Conservation (phyloP, 2,329 filamentous ascomycete genomes). For the Aspergillus novofumigatus region DNA sequence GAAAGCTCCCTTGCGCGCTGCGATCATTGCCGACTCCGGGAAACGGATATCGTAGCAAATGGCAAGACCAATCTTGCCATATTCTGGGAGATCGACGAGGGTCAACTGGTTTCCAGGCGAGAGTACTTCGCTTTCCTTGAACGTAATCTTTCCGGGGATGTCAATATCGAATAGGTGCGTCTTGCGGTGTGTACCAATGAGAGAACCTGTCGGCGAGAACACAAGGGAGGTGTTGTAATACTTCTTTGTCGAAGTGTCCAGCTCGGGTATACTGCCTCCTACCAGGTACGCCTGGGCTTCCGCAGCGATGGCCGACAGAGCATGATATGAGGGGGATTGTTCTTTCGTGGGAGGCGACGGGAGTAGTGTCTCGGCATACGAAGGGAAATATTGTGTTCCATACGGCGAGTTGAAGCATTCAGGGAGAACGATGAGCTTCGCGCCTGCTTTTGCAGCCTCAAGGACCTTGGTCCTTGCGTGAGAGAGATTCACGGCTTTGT, state of each 20-base stretch:
- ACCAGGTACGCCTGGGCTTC: constrained; percentile 78
- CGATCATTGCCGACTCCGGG: constrained; percentile 86
- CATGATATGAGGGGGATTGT: constrained; percentile 79
- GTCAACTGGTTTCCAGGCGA: constrained; percentile 81
- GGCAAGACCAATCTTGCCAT: constrained; percentile 79
- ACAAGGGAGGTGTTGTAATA: constrained; percentile 90
- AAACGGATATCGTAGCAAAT: constrained; percentile 99
- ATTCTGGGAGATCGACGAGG: constrained; percentile 78
- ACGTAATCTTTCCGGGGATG: constrained; percentile 90
- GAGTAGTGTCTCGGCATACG: constrained; percentile 83
- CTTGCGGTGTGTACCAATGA: constrained; percentile 88
- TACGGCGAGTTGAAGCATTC: constrained; percentile 99
- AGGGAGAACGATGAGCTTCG: constrained; percentile 83
- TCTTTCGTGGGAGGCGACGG: constrained; percentile 68
- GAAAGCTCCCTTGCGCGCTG: constrained; percentile 81
- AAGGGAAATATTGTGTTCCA: constrained; percentile 83
- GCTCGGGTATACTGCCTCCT: constrained; percentile 89
- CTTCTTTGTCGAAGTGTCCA: constrained; percentile 59
- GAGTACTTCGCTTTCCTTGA: constrained; percentile 85
- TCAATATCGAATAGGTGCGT: constrained; percentile 97
- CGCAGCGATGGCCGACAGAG: constrained; percentile 72
- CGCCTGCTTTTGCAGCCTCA: constrained; percentile 70
- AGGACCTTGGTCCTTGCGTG: constrained; percentile 79
- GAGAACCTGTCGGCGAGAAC: constrained; percentile 71
- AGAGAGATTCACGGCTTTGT: constrained; percentile 80